Conservation (phyloP, 768 basidiomycete genomes). For the Guyanaporus albipodus region DNA sequence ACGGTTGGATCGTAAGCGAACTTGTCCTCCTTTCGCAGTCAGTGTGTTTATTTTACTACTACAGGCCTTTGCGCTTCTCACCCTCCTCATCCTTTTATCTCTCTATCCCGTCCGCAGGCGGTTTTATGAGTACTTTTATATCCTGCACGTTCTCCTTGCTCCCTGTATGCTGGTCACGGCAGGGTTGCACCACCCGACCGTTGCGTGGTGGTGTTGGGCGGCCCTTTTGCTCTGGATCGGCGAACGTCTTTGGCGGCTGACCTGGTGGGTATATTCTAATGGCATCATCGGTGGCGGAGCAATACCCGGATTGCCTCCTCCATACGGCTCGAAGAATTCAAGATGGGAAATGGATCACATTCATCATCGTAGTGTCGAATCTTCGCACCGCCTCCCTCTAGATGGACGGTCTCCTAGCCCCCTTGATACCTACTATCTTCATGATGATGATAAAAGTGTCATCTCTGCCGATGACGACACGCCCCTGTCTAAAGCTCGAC, state of each 20-base stretch:
- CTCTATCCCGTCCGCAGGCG: conserved; percentile 46
- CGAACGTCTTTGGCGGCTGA: conserved; percentile 55
- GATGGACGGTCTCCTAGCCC: conserved; percentile 23
- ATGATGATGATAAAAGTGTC: conserved; percentile 5
- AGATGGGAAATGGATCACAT: conserved; percentile 28
- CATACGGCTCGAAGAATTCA: neutral
- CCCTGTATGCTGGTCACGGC: conserved; percentile 57
- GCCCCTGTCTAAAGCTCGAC: neutral
- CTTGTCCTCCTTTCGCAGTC: conserved; percentile 4
- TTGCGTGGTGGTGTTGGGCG: conserved; percentile 66
- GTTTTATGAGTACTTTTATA: conserved; percentile 64
- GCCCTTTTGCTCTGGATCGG: conserved; percentile 59
- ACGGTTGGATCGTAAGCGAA: conserved; percentile 50
- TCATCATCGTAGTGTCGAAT: conserved; percentile 5
- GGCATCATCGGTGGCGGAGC: conserved; percentile 41
- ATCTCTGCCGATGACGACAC: neutral
- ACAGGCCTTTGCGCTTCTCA: conserved; percentile 56
- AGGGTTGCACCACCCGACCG: conserved; percentile 63
- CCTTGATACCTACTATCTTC: conserved; percentile 20
- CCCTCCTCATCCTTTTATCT: conserved; percentile 49
- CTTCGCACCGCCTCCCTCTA: neutral
- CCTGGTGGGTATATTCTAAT: conserved; percentile 58
- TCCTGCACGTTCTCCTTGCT: conserved; percentile 58
- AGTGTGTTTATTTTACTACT: conserved; percentile 1
- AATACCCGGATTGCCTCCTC: neutral